Conservation (phyloP, 805 yeast species). For the Crinitomyces ghanaensis region DNA sequence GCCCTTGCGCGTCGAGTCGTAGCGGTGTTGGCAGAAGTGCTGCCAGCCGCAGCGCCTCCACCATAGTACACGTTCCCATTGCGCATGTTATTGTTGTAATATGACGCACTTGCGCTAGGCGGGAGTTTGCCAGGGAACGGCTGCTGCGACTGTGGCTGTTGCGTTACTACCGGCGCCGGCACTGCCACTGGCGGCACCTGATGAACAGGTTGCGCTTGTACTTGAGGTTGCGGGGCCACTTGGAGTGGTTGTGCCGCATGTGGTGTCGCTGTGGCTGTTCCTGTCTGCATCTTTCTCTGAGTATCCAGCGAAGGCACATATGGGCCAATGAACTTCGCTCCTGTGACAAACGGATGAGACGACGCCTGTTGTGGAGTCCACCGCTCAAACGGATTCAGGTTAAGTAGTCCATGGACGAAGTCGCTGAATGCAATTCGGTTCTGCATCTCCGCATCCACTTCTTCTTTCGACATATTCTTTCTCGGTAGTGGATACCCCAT, state of each 20-base stretch:
- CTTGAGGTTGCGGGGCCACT: slow-evolving; percentile 10
- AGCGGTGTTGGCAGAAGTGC: slow-evolving; percentile 1
- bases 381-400: slow-evolving; percentile 83
- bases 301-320: slow-evolving; percentile 16
- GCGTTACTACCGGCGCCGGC: not conserved
- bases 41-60: slow-evolving; percentile 3
- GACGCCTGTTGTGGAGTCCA: slow-evolving; percentile 96
- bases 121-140: not conserved
- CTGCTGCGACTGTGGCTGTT: not conserved
- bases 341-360: slow-evolving; percentile 80
- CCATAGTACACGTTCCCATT: not conserved
- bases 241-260: slow-evolving; percentile 1
- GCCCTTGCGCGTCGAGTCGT: slow-evolving; percentile 25
- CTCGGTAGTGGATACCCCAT: slow-evolving; percentile 49
- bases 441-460: slow-evolving; percentile 57
- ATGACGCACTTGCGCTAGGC: not conserved
- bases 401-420: slow-evolving; percentile 65
- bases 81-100: not conserved
- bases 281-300: too few relatives aligned
- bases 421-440: slow-evolving; percentile 66
- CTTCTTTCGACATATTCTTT: slow-evolving; percentile 26
- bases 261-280: slow-evolving; percentile 2
- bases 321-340: slow-evolving; percentile 39
- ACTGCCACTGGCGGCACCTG: slow-evolving; percentile 7
- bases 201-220: slow-evolving; percentile 9